phyloP scores from a whole-genome alignment of 2,329 filamentous ascomycete genomes.

The Cladorrhinum sp. region DNA sequence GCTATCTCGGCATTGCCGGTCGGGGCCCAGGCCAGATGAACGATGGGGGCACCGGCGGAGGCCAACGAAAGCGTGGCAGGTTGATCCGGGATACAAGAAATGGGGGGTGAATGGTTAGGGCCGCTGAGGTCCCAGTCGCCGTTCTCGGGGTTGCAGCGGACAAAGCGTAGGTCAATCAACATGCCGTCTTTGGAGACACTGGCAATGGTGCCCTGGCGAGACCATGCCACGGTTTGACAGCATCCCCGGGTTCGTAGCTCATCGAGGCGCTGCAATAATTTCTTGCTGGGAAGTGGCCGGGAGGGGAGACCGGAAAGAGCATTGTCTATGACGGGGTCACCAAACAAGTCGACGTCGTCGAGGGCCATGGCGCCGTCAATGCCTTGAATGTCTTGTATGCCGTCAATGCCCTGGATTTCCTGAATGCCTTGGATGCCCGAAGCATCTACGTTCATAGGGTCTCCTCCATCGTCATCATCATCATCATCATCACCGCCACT shows the following conservation, averaged over 20 bases:
- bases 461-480: not conserved
- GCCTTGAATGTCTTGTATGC: slow-evolving; percentile 17
- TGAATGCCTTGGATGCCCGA: slow-evolving; percentile 30
- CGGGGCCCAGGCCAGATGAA: slow-evolving; percentile 78
- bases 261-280: slow-evolving; percentile 70
- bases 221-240: slow-evolving; percentile 83
- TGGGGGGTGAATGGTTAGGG: slow-evolving; percentile 60
- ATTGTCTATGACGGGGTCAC: slow-evolving; percentile 33
- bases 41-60: slow-evolving; percentile 63
- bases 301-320: slow-evolving; percentile 48
- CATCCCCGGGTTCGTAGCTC: slow-evolving; percentile 73
- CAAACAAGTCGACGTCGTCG: slow-evolving; percentile 59
- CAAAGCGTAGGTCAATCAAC: slow-evolving; percentile 67
- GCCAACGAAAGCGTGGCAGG: slow-evolving; percentile 48
- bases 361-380: slow-evolving; percentile 58
- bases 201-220: slow-evolving; percentile 80
- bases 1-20: slow-evolving; percentile 75
- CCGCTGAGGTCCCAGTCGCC: slow-evolving; percentile 75
- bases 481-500: too few relatives aligned
- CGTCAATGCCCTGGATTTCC: slow-evolving; percentile 12
- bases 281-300: slow-evolving; percentile 54
- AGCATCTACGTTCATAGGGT: slow-evolving; percentile 21
- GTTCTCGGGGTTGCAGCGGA: slow-evolving; percentile 65
- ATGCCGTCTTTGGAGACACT: slow-evolving; percentile 71
- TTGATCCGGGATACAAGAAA: slow-evolving; percentile 55